Evolutionary conservation across 306 rosid genomes (phyloP).

Genomic region (Trichosanthes cucumerina): DNA sequence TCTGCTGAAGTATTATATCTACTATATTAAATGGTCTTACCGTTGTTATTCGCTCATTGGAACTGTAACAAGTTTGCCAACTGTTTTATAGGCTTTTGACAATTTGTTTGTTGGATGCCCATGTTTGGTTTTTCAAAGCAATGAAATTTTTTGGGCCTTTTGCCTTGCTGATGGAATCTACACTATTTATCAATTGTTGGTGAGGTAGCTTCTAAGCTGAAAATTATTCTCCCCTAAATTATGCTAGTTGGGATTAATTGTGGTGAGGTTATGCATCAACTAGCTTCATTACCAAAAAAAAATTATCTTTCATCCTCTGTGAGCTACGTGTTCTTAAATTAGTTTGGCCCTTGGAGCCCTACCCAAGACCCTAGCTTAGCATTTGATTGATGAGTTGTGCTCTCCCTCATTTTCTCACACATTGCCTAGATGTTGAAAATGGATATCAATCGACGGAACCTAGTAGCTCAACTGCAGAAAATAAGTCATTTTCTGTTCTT

Average conservation of each 20-base stretch:
- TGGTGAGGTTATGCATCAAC: background rate
- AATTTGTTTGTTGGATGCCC: no score
- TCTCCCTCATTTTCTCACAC: background rate
- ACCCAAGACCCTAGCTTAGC: background rate
- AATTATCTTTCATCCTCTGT: background rate
- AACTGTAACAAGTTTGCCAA: no score
- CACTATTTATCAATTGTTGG: background rate
- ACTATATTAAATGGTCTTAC: no score
- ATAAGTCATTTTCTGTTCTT: background rate
- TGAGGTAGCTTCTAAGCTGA: background rate
- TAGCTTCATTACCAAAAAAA: no score
- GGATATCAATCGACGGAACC: background rate
- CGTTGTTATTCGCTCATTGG: no score
- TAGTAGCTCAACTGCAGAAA: background rate
- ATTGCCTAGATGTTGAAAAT: background rate
- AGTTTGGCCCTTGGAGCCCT: background rate
- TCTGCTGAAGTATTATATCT: no score
- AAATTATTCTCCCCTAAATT: background rate
- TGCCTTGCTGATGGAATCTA: background rate
- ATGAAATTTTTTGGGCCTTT: no score
- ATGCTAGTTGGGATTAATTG: background rate
- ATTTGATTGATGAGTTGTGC: background rate
- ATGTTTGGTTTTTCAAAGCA: no score
- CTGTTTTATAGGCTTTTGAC: no score
- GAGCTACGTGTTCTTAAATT: background rate